phyloP scores from a whole-genome alignment of 176 grass and related monocot species.

The Panicum miliaceum region DNA sequence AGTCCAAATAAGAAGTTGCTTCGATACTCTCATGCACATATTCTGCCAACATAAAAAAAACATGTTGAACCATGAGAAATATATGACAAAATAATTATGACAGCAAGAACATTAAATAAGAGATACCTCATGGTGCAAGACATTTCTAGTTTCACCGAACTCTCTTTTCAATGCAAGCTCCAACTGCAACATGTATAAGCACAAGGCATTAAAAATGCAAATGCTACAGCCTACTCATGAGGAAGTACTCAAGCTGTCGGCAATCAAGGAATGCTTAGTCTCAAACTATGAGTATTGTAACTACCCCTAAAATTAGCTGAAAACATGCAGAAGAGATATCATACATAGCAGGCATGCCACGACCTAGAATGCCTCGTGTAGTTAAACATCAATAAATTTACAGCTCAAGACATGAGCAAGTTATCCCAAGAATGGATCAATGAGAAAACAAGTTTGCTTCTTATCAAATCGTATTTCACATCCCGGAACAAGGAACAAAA shows the following conservation, averaged over 20 bases:
- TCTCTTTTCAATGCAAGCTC: slow-evolving; percentile 95
- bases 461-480: slow-evolving; percentile 4
- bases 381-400: not conserved
- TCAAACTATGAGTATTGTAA: slow-evolving; percentile 18
- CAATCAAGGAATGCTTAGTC: not conserved
- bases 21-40: slow-evolving; percentile 90
- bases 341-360: not conserved
- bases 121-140: slow-evolving; percentile 66
- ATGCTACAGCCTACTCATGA: not conserved
- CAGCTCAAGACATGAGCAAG: not conserved
- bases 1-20: slow-evolving; percentile 86
- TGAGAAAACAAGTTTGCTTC: slow-evolving; percentile 3
- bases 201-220: slow-evolving; percentile 30
- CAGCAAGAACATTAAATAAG: slow-evolving; percentile 16
- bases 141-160: slow-evolving; percentile 74
- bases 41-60: slow-evolving; percentile 59
- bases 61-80: slow-evolving; percentile 31
- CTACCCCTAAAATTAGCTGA: not conserved
- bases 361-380: not conserved
- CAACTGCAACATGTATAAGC: slow-evolving; percentile 57
- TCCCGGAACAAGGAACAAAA: not conserved
- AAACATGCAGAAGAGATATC: not conserved
- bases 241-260: not conserved
- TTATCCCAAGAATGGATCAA: not conserved
- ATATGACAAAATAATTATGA: slow-evolving; percentile 22